Percentiles rank a stretch among this genome's conserved stretches.
phyloP scores from a whole-genome alignment of 164 flowering plant genomes.

The Tetracentron sinense region DNA sequence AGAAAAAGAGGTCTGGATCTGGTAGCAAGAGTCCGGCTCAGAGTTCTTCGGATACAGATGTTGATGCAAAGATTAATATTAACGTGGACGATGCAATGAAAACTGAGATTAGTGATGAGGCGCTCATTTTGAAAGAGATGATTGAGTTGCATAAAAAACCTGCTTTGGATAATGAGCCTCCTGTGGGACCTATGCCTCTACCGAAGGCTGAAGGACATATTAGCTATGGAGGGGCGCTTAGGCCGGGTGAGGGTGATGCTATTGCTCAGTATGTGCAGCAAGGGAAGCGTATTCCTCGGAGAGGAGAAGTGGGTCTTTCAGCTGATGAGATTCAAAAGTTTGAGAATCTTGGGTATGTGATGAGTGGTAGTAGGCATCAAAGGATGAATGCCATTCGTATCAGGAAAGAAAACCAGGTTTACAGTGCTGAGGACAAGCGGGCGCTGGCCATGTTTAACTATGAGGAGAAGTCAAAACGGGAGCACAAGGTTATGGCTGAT shows the following conservation, averaged over 20 bases:
- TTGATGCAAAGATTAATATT: slow-evolving; percentile 21
- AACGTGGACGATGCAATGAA: slow-evolving; percentile 24
- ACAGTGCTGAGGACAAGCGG: slow-evolving; percentile 81
- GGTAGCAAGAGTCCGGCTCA: slow-evolving; percentile 31
- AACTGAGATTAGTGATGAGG: slow-evolving; percentile 42
- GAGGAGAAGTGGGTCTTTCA: slow-evolving; percentile 84
- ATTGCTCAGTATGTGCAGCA: slow-evolving; percentile 85
- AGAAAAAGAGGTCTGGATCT: slow-evolving; percentile 35
- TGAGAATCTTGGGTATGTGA: slow-evolving; percentile 75
- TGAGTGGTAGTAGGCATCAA: slow-evolving; percentile 89
- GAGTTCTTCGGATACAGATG: slow-evolving; percentile 24
- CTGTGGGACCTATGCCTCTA: slow-evolving; percentile 87
- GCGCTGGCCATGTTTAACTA: slow-evolving; percentile 78
- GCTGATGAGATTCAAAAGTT: slow-evolving; percentile 76
- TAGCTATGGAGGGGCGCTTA: slow-evolving; percentile 84
- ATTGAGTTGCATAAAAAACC: slow-evolving; percentile 72
- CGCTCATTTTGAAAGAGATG: slow-evolving; percentile 64
- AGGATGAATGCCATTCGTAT: slow-evolving; percentile 89
- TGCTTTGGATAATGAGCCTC: slow-evolving; percentile 55
- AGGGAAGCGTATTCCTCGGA: slow-evolving; percentile 82
- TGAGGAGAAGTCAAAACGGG: slow-evolving; percentile 75
- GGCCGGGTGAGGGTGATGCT: slow-evolving; percentile 89
- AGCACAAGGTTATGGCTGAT: slow-evolving; percentile 81
- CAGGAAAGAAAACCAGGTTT: slow-evolving; percentile 82
- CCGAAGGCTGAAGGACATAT: slow-evolving; percentile 97